A percentile compares a stretch with the other conserved stretches of the same genome.
phyloP scores from a whole-genome alignment of 176 grass and related monocot genomes.

The Cenchrus fungigraminus region DNA sequence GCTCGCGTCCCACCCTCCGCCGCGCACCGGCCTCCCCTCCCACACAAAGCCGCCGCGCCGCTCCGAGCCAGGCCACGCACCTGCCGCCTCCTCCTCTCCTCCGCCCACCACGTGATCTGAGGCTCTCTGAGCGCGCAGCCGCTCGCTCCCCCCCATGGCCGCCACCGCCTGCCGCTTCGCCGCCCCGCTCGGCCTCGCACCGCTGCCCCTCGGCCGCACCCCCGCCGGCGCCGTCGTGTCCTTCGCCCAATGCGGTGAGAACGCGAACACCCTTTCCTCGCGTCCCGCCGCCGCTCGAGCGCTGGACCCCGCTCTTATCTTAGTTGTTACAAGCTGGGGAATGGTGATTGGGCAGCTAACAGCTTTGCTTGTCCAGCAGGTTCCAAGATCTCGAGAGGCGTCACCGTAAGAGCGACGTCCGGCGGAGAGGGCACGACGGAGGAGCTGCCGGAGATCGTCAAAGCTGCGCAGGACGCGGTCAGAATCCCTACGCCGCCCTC shows the following conservation, averaged over 20 bases:
- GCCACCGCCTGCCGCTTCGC: constrained; percentile 44
- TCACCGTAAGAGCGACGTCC: constrained; percentile 47
- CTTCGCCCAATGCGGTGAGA: constrained; percentile 18
- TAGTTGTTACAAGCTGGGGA: too few relatives aligned
- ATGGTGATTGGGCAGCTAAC: background rate
- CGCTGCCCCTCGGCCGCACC: background rate
- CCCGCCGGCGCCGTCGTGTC: background rate
- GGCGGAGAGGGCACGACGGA: constrained; percentile 57
- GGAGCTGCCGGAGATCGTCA: constrained; percentile 58
- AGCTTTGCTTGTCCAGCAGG: background rate
- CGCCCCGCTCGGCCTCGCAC: constrained; percentile 36
- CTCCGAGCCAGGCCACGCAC: background rate
- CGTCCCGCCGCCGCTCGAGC: background rate
- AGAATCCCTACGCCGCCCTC: background rate
- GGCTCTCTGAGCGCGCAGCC: too few relatives aligned
- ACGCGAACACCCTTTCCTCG: background rate
- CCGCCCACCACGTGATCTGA: background rate
- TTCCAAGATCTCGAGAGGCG: constrained; percentile 31
- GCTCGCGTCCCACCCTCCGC: background rate
- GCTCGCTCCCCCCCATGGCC: constrained; percentile 28
- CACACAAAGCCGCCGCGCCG: background rate
- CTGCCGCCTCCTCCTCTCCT: background rate
- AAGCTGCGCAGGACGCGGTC: constrained; percentile 65
- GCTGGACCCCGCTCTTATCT: background rate
- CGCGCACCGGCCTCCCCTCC: background rate